Evolutionary conservation across 495 filamentous ascomycete species (phyloP).

Genomic region (Lophiotrema nucula): DNA sequence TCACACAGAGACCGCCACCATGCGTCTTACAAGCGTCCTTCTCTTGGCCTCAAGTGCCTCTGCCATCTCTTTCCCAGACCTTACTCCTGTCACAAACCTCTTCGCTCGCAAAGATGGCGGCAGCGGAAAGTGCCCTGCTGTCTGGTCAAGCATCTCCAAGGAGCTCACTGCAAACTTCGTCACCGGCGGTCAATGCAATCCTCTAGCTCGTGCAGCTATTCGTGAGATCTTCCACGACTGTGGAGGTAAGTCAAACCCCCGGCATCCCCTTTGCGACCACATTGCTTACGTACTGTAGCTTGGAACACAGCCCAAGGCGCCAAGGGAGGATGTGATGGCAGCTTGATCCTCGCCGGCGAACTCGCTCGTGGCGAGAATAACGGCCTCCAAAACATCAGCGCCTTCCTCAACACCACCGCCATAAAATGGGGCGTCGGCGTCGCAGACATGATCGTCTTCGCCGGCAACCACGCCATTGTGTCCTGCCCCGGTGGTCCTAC

Average conservation of each 20-base stretch:
- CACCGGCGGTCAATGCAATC: constrained; percentile 29
- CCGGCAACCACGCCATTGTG: constrained; percentile 35
- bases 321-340: constrained; percentile 38
- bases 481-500: constrained; percentile 38
- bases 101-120: constrained; percentile 12
- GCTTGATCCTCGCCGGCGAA: constrained; percentile 32
- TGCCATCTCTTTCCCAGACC: constrained; percentile 19
- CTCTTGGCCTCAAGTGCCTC: constrained; percentile 18
- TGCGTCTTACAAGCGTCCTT: constrained; percentile 20
- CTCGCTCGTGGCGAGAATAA: constrained; percentile 35
- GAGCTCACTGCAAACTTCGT: constrained; percentile 25
- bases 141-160: constrained; percentile 25
- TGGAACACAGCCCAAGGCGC: constrained; percentile 24
- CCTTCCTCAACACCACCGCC: constrained; percentile 20
- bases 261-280: not conserved
- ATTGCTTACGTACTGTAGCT: constrained; percentile 8
- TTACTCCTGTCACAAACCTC: constrained; percentile 4
- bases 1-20: not conserved
- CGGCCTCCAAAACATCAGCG: constrained; percentile 34
- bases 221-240: constrained; percentile 32
- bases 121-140: constrained; percentile 10
- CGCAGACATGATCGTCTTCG: constrained; percentile 37
- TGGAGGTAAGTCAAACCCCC: constrained; percentile 10
- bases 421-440: constrained; percentile 24
- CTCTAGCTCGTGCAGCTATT: constrained; percentile 30